Evolutionary conservation across 768 basidiomycete species (phyloP).

Genomic region (Leccinum uliginosum): DNA sequence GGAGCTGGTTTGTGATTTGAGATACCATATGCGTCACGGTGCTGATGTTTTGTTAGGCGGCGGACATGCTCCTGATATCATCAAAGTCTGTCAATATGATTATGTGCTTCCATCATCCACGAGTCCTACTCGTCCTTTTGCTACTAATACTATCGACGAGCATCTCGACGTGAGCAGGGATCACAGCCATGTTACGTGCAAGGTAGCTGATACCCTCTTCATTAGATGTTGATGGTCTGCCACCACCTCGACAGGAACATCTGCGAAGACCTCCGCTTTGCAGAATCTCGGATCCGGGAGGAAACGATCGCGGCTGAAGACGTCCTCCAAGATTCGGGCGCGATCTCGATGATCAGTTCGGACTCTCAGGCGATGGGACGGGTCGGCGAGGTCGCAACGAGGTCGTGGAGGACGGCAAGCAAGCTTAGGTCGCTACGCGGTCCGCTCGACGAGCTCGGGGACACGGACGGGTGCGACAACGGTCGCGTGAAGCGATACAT

Average conservation of each 20-base stretch:
- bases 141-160: conserved; percentile 90
- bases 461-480: conserved; percentile 53
- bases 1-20: conserved; percentile 64
- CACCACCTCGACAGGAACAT: conserved; percentile 93
- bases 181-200: background rate
- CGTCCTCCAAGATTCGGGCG: conserved; percentile 86
- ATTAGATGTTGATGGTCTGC: conserved; percentile 99
- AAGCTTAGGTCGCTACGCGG: conserved; percentile 86
- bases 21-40: background rate
- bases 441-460: conserved; percentile 60
- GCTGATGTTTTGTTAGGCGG: conserved; percentile 49
- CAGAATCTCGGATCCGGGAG: conserved; percentile 93
- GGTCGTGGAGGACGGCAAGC: conserved; percentile 96
- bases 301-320: conserved; percentile 99
- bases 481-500: conserved; percentile 91
- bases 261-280: conserved; percentile 91
- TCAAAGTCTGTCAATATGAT: conserved; percentile 85
- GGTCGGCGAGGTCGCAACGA: conserved; percentile 87
- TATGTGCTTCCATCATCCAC: conserved; percentile 97
- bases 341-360: conserved; percentile 94
- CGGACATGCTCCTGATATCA: conserved; percentile 97
- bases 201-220: conserved; percentile 1
- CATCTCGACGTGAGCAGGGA: conserved; percentile 81
- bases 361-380: conserved; percentile 99
- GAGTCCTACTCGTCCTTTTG: conserved; percentile 92